Base-by-base conservation (phyloP, 257 asterid species). In the Perilla frutescens region DNA sequence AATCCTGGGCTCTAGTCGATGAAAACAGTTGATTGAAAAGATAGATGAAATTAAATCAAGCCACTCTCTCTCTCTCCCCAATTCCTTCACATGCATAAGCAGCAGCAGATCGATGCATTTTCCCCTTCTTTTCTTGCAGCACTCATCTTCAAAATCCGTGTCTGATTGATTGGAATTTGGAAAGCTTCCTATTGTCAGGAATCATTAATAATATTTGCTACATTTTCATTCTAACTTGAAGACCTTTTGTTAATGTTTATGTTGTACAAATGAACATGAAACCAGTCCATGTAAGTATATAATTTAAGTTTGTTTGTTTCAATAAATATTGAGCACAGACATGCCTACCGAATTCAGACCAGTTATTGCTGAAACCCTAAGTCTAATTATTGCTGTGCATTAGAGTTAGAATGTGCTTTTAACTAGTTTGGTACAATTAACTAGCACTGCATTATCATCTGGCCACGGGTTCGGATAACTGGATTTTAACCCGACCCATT, bases 171-270 rank as follows among this genome's bases (percentile, higher is more conserved):
- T 20, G 26, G 26, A 20, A 20, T 20, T 20, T 1, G 26, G 67
- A 70, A 70, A 70, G 40, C 29, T 34, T 70, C 31, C 41, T 43
- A 11, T 15, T 56, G 36, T 57, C 49, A 56, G 32, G 66, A 70
- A 70, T 54, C 41, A 68, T 68, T 10, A 51, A 29, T 53, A 68
- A 20, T 68, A 54, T 13, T 14, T 2, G 8, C 43, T 36, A 10
- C 15, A 34, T 34, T 37, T 58, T 9, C 34, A 5, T 39, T 62
- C 68, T 39, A 62, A 62, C 36, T 14, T 62, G 53, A 62, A 62
- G 8, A 14, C 68, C 20, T 62, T n/a, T 4, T 55, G 34, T 34
- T 7, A 4, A 12, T 40, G 41, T 36, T 12, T n/a, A 29, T 60
- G 6, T 51, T 51, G 59, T 9, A 15, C 5, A 7, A 20, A 20